Percentiles rank a stretch among this genome's conserved stretches.
Conservation (phyloP, 2,329 filamentous ascomycete genomes). For the Botryosphaeria agaves region DNA sequence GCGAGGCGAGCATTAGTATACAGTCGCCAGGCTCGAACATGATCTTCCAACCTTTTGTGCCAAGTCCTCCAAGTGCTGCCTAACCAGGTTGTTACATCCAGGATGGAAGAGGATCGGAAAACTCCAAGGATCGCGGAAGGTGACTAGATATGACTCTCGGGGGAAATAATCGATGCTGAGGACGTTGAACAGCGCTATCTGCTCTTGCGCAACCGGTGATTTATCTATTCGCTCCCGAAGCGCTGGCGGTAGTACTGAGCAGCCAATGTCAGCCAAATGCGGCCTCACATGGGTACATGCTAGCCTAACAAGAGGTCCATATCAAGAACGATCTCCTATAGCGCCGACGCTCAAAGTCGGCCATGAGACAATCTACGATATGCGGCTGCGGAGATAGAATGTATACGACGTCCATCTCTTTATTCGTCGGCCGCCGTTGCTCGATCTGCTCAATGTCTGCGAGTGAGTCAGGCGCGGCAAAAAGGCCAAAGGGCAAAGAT, state of each 20-base stretch:
- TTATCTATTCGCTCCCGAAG: constrained; percentile 60
- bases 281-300: no score
- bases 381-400: constrained; percentile 71
- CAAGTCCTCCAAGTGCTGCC: constrained; percentile 64
- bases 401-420: constrained; percentile 89
- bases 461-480: constrained; percentile 12
- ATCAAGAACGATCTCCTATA: constrained; percentile 69
- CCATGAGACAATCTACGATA: constrained; percentile 84
- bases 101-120: constrained; percentile 89
- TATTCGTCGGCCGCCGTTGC: constrained; percentile 63
- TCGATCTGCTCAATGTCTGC: constrained; percentile 91
- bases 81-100: constrained; percentile 67
- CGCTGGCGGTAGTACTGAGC: constrained; percentile 50
- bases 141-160: constrained; percentile 77
- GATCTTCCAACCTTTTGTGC: constrained; percentile 58
- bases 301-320: constrained; percentile 55
- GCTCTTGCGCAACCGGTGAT: constrained; percentile 48
- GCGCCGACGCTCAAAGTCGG: constrained; percentile 71
- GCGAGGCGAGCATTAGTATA: background rate
- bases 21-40: background rate
- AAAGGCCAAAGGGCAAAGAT: constrained; percentile 1
- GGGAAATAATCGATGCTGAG: constrained; percentile 81
- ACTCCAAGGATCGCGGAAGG: constrained; percentile 88
- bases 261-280: no score
- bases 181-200: constrained; percentile 65